Conservation (phyloP, 805 yeast species). For the Kluyveromyces aestuarii region DNA sequence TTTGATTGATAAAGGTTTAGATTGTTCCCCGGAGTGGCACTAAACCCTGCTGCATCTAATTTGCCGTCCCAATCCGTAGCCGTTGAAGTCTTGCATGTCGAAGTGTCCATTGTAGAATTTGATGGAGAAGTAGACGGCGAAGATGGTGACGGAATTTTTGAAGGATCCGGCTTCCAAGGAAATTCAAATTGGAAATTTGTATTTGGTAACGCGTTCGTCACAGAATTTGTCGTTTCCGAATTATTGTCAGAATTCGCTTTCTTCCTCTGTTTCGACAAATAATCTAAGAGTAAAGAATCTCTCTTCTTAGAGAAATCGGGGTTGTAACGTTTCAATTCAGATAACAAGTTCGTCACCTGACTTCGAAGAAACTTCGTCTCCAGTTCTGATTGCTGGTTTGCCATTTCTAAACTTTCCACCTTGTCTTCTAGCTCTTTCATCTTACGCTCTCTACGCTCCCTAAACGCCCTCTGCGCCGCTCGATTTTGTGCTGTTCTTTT, state of each 20-base stretch:
- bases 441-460: slow-evolving; percentile 86
- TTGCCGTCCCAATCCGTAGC: slow-evolving; percentile 7
- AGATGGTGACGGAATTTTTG: slow-evolving; percentile 16
- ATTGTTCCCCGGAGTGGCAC: not conserved
- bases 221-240: slow-evolving; percentile 1
- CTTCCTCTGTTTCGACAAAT: slow-evolving; percentile 12
- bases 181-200: slow-evolving; percentile 41
- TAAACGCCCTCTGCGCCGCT: slow-evolving; percentile 96
- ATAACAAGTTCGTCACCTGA: slow-evolving; percentile 66
- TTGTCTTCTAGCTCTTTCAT: slow-evolving; percentile 79
- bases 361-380: slow-evolving; percentile 67
- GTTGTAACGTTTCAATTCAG: slow-evolving; percentile 58
- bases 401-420: slow-evolving; percentile 63
- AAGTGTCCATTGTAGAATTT: slow-evolving; percentile 1
- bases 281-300: slow-evolving; percentile 21
- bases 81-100: not conserved
- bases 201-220: slow-evolving; percentile 5
- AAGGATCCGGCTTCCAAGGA: slow-evolving; percentile 34
- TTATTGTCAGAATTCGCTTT: not conserved
- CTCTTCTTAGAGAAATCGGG: slow-evolving; percentile 25
- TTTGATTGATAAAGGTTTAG: slow-evolving; percentile 1
- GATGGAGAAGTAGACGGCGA: slow-evolving; percentile 24
- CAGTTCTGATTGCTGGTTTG: slow-evolving; percentile 54
- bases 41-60: not conserved
- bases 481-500: slow-evolving; percentile 95